Conservation (phyloP, 202 grass and related monocot genomes). For the Bolboschoenoplectus hybrid region DNA sequence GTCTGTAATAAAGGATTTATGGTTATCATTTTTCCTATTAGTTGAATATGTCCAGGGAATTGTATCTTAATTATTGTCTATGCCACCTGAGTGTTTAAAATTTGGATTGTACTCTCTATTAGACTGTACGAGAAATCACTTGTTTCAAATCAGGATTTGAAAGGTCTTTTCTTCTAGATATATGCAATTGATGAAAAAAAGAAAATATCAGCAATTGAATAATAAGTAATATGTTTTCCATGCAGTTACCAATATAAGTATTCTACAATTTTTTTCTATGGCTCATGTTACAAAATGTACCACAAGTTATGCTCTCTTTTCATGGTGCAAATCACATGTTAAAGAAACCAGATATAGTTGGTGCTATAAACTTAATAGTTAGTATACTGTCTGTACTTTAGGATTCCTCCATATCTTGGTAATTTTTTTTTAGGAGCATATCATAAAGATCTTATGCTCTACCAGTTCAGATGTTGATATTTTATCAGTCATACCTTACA, state of each 20-base stretch:
- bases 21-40: background rate
- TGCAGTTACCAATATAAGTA: too few relatives aligned
- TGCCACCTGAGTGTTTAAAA: background rate
- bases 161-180: background rate
- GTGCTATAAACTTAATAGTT: background rate
- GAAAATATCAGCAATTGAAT: background rate
- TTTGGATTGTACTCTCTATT: background rate
- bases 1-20: background rate
- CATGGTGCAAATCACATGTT: background rate
- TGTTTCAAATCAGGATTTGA: background rate
- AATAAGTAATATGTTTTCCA: background rate
- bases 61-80: conserved; percentile 6
- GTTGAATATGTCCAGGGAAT: background rate
- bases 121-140: background rate
- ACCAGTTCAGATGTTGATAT: background rate
- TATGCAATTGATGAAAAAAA: background rate
- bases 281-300: conserved; percentile 3
- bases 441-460: background rate
- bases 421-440: background rate
- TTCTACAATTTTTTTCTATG: background rate
- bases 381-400: background rate
- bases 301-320: background rate
- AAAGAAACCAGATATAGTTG: background rate
- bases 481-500: conserved; percentile 7
- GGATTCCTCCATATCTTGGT: background rate